Conservation (phyloP, 176 grass and related monocot genomes). For the Cenchrus americanus region DNA sequence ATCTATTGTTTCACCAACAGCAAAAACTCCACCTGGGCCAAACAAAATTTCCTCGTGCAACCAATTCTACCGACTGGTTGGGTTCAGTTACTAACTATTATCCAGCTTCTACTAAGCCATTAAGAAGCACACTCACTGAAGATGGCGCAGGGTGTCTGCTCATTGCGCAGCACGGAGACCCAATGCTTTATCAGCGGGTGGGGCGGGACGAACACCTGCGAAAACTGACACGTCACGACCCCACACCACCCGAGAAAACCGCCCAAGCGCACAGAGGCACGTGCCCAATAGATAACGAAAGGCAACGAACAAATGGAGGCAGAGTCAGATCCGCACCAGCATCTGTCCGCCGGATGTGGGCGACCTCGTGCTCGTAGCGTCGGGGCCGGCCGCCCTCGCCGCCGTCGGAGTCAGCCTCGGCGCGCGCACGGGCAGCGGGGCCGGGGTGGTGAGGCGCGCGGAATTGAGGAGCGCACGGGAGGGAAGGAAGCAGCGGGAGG, state of each 20-base stretch:
- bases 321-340: constrained; percentile 66
- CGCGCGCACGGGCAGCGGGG: constrained; percentile 5
- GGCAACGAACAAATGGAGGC: background rate
- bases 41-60: constrained; percentile 13
- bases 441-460: constrained; percentile 9
- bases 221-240: constrained; percentile 26
- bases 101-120: background rate
- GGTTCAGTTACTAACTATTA: background rate
- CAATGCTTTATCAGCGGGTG: constrained; percentile 98
- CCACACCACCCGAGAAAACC: constrained; percentile 26
- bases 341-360: constrained; percentile 73
- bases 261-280: constrained; percentile 20
- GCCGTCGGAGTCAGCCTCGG: constrained; percentile 34
- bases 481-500: background rate
- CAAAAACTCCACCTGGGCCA: background rate
- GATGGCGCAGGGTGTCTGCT: constrained; percentile 86
- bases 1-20: background rate
- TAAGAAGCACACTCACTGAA: constrained; percentile 81
- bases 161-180: constrained; percentile 96
- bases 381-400: constrained; percentile 48
- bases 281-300: constrained; percentile 13
- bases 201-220: constrained; percentile 92
- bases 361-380: constrained; percentile 40
- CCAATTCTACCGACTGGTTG: background rate
- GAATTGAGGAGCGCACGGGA: constrained; percentile 25